phyloP scores from a whole-genome alignment of 2,329 filamentous ascomycete species.

The Diaporthe sp. region DNA sequence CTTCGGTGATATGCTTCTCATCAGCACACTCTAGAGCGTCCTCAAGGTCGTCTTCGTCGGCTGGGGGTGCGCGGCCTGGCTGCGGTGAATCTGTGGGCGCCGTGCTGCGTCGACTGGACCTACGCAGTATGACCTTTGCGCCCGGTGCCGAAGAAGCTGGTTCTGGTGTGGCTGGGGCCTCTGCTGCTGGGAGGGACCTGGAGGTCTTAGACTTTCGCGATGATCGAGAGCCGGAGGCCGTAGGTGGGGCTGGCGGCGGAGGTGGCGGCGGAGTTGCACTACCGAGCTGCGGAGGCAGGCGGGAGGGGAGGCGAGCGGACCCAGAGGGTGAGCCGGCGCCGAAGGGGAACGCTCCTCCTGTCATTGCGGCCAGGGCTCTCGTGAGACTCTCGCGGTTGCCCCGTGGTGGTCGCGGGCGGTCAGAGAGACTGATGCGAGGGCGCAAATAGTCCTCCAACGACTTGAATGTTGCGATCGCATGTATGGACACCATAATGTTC shows the following conservation, averaged over 20 bases:
- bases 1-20: constrained; percentile 84
- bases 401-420: constrained; percentile 69
- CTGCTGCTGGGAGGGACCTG: constrained; percentile 57
- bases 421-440: constrained; percentile 85
- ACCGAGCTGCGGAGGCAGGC: constrained; percentile 47
- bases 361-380: constrained; percentile 80
- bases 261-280: constrained; percentile 49
- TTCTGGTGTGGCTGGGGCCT: constrained; percentile 57
- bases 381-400: constrained; percentile 72
- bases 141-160: constrained; percentile 62
- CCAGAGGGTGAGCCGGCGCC: constrained; percentile 61
- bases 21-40: constrained; percentile 92
- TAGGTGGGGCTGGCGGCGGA: constrained; percentile 47
- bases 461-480: constrained; percentile 98
- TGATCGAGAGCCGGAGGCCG: constrained; percentile 58
- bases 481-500: constrained; percentile 98
- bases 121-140: constrained; percentile 71
- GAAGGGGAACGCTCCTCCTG: constrained; percentile 74
- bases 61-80: constrained; percentile 63
- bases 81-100: constrained; percentile 65
- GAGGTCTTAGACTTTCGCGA: constrained; percentile 59
- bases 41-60: constrained; percentile 72
- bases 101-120: constrained; percentile 73
- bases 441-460: constrained; percentile 95
- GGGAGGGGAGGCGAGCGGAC: constrained; percentile 59